phyloP scores from a whole-genome alignment of 2,329 filamentous ascomycete species.

The Lachnum nothofagi region DNA sequence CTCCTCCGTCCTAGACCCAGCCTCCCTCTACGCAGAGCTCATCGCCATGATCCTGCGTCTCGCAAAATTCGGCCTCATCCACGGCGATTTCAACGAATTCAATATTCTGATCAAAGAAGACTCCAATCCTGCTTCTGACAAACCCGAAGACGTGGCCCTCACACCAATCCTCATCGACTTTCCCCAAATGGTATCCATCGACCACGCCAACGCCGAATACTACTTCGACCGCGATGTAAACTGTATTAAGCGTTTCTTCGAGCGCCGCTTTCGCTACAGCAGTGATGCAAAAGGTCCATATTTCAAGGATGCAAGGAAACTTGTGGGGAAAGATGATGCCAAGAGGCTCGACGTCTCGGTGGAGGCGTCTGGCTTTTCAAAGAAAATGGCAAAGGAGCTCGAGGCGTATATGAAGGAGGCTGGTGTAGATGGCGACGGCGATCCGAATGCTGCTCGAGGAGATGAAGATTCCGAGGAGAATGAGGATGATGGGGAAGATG shows the following conservation, averaged over 20 bases:
- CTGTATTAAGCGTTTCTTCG: conserved; percentile 92
- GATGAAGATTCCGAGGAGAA: conserved; percentile 38
- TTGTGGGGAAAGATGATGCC: conserved; percentile 57
- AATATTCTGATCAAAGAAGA: conserved; percentile 91
- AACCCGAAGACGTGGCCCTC: conserved; percentile 48
- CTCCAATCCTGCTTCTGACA: conserved; percentile 33
- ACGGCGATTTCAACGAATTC: conserved; percentile 99
- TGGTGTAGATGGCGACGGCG: conserved; percentile 46
- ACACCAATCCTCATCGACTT: conserved; percentile 92
- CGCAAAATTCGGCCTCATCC: conserved; percentile 82
- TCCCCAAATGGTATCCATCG: conserved; percentile 94
- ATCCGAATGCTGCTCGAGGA: conserved; percentile 26
- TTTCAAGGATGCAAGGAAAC: conserved; percentile 77
- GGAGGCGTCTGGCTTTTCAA: conserved; percentile 90
- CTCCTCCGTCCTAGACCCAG: conserved; percentile 74
- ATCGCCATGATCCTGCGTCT: conserved; percentile 80
- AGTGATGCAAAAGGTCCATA: conserved; percentile 77
- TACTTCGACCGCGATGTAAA: conserved; percentile 96
- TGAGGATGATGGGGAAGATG: conserved; percentile 32
- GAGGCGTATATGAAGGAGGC: conserved; percentile 81
- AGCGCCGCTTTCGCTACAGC: conserved; percentile 80
- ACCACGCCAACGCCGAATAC: conserved; percentile 88
- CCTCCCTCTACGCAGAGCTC: conserved; percentile 82
- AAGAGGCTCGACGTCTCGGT: conserved; percentile 79
- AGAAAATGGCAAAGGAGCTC: conserved; percentile 92